Conservation (phyloP, 106 monocot species). For the Cymbidium sinense region DNA sequence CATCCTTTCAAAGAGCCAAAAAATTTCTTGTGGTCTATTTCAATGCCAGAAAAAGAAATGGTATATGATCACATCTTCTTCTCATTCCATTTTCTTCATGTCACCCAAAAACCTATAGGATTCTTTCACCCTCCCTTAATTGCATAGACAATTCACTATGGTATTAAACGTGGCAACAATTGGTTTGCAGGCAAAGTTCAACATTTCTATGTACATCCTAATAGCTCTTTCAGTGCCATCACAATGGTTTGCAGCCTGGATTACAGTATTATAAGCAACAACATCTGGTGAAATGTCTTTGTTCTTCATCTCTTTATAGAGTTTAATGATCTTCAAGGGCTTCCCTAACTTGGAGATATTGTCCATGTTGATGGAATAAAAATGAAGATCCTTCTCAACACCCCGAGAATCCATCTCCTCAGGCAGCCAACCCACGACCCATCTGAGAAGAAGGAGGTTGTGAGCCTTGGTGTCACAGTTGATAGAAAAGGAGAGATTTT, state of each 20-base stretch:
- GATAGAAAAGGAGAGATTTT: conserved; percentile 23
- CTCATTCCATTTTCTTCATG: too few relatives aligned
- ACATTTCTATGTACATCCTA: conserved; percentile 64
- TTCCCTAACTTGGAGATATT: too few relatives aligned
- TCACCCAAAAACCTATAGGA: too few relatives aligned
- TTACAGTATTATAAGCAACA: conserved; percentile 62
- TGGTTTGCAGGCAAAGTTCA: conserved; percentile 48
- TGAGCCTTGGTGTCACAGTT: too few relatives aligned
- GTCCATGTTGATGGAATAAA: too few relatives aligned
- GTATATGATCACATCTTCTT: too few relatives aligned
- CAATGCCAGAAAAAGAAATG: conserved; percentile 49
- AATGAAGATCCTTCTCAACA: too few relatives aligned
- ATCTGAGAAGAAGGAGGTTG: conserved; percentile 81
- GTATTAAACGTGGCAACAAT: conserved; percentile 58
- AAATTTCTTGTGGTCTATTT: conserved; percentile 49
- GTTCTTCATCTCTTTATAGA: too few relatives aligned
- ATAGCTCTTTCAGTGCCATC: conserved; percentile 58
- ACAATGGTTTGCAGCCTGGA: conserved; percentile 46
- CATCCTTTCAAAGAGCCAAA: conserved; percentile 69
- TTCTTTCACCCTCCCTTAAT: conserved; percentile 55
- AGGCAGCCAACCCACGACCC: conserved; percentile 62
- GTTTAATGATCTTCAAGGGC: too few relatives aligned
- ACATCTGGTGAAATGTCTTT: too few relatives aligned
- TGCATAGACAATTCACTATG: conserved; percentile 63
- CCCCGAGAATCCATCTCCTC: conserved; percentile 38